Base-by-base conservation (phyloP, 2,329 filamentous ascomycete genomes). In the Colletotrichum higginsianum region DNA sequence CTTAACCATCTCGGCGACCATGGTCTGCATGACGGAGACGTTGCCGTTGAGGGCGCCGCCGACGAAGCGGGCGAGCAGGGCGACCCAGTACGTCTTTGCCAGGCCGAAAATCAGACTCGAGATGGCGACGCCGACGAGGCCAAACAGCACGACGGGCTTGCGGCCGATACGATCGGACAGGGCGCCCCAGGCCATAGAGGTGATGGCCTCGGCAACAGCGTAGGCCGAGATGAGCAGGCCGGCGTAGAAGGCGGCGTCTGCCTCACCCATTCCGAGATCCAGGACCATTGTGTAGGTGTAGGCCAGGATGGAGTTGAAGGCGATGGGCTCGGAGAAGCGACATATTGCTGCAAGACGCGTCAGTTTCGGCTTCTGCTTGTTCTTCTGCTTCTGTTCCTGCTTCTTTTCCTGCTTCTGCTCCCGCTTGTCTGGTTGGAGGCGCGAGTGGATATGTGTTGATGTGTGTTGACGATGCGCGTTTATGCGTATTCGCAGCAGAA, bases 221-320 rank as follows among this genome's bases (percentile, higher is more conserved):
- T 84, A 85, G 16, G 83, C 83, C 13, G 82, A 84, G 26, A 85
- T 81, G 11, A 85, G 78, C 12, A 90, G 83, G 13, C 87, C 86
- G 26, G 84, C 79, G 78, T 85, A 86, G 79, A 89, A 89, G 35
- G 81, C 78, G 18, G 84, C 81, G 44, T 84, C 78, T 16, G 60
- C 60, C 18, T 79, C 77, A n/a, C 82, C 79, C 38, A 77, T 80
- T 49, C 77, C 79, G 63, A 81, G 77, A 60, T 83, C 80, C 65
- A 79, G 73, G 6, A 84, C 82, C 82, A 85, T 84, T 6, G 80
- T 78, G 71, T 80, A 85, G 4, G 82, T 82, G 75, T 85, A 85
- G 47, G 83, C 81, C 53, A 84, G 77, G 75, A 85, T 85, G 11
- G 83, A 84, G 74, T 82, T 83, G 80, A 85, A 84, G 44, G 83